Conservation (phyloP, 805 yeast species). For the Starmerella sp. region DNA sequence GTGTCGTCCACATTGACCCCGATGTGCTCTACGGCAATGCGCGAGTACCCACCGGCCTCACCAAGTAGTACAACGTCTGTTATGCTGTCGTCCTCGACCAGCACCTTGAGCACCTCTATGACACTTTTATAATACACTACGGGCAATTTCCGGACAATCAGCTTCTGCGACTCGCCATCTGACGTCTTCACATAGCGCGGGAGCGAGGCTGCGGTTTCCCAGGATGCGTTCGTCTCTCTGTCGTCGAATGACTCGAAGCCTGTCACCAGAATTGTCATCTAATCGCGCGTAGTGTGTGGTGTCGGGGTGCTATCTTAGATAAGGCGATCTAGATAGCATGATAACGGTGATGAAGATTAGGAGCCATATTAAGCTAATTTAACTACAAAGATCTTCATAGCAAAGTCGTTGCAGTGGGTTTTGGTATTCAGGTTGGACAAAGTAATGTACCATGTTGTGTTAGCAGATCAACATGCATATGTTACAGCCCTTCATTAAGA, state of each 20-base stretch:
- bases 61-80: constrained; percentile 18
- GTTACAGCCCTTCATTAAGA: too few species aligned
- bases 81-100: constrained; percentile 8
- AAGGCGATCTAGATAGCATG: neutral
- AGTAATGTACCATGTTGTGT: too few species aligned
- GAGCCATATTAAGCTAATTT: too few species aligned
- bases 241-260: constrained; percentile 20
- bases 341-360: too few species aligned
- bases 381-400: too few species aligned
- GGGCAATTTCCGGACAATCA: constrained; percentile 11
- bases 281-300: neutral
- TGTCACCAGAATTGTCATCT: constrained; percentile 15
- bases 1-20: constrained; percentile 19
- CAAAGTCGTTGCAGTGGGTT: too few species aligned
- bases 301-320: neutral
- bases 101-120: constrained; percentile 1
- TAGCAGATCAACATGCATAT: too few species aligned
- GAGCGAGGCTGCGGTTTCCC: constrained; percentile 14
- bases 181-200: constrained; percentile 2
- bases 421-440: too few species aligned
- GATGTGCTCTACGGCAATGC: constrained; percentile 15
- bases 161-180: neutral
- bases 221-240: constrained; percentile 17
- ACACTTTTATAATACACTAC: constrained; percentile 13
- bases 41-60: constrained; percentile 16